Base-by-base conservation (phyloP, 345 rosid genomes). In the Psidium friedrichsthalianum region DNA sequence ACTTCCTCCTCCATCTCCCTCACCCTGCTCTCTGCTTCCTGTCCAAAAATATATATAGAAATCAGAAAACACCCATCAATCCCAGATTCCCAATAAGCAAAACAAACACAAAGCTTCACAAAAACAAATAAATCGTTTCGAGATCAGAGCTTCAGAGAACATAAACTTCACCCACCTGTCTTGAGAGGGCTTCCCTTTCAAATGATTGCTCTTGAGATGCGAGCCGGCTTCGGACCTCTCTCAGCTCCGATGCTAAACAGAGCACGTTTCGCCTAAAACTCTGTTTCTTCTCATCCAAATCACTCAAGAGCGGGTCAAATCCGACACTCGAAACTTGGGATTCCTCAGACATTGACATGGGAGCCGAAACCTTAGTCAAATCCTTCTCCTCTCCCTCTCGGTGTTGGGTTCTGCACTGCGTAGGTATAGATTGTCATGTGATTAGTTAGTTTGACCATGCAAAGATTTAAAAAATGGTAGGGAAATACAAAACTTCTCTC, bases 221-320 rank as follows among this genome's bases (percentile, higher is more conserved):
- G 82, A 97, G 93, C 82, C 98, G 96, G 88, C 87, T 88, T 82
- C 98, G 94, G 5, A 90, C 96, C 82, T 93, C 95, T 88, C 93
- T 95, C 89, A 97, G 91, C 90, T 95, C 99, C 5, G 95, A 91
- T 13, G 98, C 99, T 27, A 97, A 89, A 25, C 97, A 97, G 57
- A 92, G 97, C 25, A 97, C 98, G 90, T 95, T 97, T 82, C 92
- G 90, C 87, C 95, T 88, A 84, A 97, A 97, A 88, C 89, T 93
- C 82, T 91, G 98, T 90, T 97, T 97, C 95, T 93, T 97, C 94
- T 95, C 99, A 85, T 94, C 91, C 88, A 97, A 87, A 86, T 95
- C 99, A 89, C 94, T 95, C 91, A 97, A 86, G 85, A 95, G 55
- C 2, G 98, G 99, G 90, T 97, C 99, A 61, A 92, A 87, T 56